phyloP scores from a whole-genome alignment of 163 green algal species.

The Prototheca cutis region DNA sequence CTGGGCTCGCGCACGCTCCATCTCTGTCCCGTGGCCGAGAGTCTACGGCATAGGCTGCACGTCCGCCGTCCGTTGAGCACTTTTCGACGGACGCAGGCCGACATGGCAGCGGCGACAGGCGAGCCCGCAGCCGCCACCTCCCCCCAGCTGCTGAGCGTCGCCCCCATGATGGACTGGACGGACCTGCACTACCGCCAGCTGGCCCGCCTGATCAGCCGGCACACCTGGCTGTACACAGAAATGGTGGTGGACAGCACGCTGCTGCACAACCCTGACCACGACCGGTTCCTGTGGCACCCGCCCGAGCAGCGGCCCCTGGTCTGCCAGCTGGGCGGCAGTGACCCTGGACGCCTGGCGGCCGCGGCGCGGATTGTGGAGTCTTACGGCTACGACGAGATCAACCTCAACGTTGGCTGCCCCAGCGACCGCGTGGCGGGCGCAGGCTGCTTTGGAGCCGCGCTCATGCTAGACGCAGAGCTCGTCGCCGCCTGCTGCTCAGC shows the following conservation, averaged over 20 bases:
- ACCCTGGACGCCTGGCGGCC: slow-evolving; percentile 52
- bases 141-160: slow-evolving; percentile 45
- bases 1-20: no score
- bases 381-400: slow-evolving; percentile 79
- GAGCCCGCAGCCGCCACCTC: neutral
- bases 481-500: slow-evolving; percentile 65
- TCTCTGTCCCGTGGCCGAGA: no score
- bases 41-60: no score
- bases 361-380: slow-evolving; percentile 38
- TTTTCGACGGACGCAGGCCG: no score
- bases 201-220: slow-evolving; percentile 67
- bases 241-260: slow-evolving; percentile 97
- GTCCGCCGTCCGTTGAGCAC: no score
- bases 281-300: slow-evolving; percentile 77
- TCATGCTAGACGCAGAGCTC: slow-evolving; percentile 73
- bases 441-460: slow-evolving; percentile 79
- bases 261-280: slow-evolving; percentile 54
- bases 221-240: slow-evolving; percentile 95
- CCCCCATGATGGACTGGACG: slow-evolving; percentile 88
- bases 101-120: no score
- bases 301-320: slow-evolving; percentile 83
- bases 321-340: slow-evolving; percentile 77
- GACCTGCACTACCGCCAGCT: slow-evolving; percentile 84
- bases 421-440: slow-evolving; percentile 77
- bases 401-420: slow-evolving; percentile 87